A percentile compares a stretch with the other conserved stretches of the same genome.
phyloP scores from a whole-genome alignment of 768 basidiomycete genomes.

The Trichaptum fuscoviolaceum region DNA sequence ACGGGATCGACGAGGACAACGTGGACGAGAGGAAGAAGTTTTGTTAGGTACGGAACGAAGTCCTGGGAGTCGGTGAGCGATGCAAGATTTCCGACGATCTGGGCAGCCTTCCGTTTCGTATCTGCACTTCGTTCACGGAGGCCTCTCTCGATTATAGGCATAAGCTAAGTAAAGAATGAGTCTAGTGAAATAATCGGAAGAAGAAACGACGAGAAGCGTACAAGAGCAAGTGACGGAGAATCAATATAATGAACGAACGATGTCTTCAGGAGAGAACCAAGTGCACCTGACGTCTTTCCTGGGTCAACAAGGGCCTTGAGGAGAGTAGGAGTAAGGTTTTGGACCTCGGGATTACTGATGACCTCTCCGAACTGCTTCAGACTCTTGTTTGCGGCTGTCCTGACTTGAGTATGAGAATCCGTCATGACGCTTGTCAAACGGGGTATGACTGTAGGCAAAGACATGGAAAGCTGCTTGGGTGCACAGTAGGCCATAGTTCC shows the following conservation, averaged over 20 bases:
- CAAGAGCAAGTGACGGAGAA: constrained; percentile 90
- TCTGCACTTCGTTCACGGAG: constrained; percentile 89
- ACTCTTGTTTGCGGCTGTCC: constrained; percentile 87
- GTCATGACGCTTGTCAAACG: constrained; percentile 92
- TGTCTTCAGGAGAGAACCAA: constrained; percentile 84
- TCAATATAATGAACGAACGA: constrained; percentile 99
- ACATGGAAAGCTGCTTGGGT: constrained; percentile 88
- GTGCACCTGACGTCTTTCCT: constrained; percentile 78
- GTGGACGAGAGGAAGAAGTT: constrained; percentile 86
- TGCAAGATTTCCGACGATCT: constrained; percentile 96
- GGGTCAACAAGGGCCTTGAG: constrained; percentile 97
- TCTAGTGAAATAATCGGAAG: constrained; percentile 2
- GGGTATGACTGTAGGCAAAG: constrained; percentile 94
- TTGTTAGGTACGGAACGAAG: constrained; percentile 90
- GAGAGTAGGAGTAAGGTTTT: constrained; percentile 80
- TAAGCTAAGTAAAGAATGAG: constrained; percentile 46
- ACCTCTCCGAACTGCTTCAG: constrained; percentile 98
- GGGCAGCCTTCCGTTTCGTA: constrained; percentile 91
- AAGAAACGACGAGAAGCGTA: constrained; percentile 30
- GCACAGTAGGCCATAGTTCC: constrained; percentile 99
- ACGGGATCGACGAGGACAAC: constrained; percentile 93
- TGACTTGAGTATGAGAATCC: constrained; percentile 96
- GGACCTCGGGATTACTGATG: constrained; percentile 95
- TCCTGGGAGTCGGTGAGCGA: constrained; percentile 87
- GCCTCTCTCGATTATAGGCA: constrained; percentile 93